phyloP scores from a whole-genome alignment of 2,329 filamentous ascomycete species.

The Uncinocarpus reesii region DNA sequence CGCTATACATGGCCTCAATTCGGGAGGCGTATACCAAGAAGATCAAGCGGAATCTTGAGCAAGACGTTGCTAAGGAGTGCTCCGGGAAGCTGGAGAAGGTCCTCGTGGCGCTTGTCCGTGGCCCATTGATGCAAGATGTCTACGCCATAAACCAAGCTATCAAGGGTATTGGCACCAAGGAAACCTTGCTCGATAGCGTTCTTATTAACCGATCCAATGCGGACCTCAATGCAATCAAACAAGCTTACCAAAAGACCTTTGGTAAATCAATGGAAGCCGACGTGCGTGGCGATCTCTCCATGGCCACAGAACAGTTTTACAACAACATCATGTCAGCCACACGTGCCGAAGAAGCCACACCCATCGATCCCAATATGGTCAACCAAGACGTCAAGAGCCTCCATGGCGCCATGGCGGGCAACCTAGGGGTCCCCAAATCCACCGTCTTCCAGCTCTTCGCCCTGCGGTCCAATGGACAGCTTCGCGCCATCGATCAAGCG shows the following conservation, averaged over 20 bases:
- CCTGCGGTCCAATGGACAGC: conserved; percentile 66
- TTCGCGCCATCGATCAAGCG: conserved; percentile 66
- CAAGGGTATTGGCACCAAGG: conserved; percentile 74
- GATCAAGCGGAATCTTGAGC: conserved; percentile 56
- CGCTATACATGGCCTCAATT: conserved; percentile 58
- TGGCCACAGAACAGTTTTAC: conserved; percentile 80
- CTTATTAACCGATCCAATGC: conserved; percentile 75
- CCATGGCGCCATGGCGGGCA: conserved; percentile 54
- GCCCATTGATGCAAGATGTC: conserved; percentile 69
- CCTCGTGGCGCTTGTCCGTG: conserved; percentile 59
- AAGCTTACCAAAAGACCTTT: conserved; percentile 60
- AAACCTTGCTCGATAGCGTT: conserved; percentile 74
- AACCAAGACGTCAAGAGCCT: conserved; percentile 67
- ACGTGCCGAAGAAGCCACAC: conserved; percentile 66
- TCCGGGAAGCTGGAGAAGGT: conserved; percentile 59
- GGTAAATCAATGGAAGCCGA: conserved; percentile 57
- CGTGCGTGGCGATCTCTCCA: conserved; percentile 67
- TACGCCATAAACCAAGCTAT: conserved; percentile 61
- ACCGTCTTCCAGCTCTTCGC: conserved; percentile 70
- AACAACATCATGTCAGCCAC: conserved; percentile 65
- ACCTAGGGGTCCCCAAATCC: conserved; percentile 58
- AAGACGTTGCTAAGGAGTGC: conserved; percentile 64
- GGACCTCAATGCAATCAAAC: conserved; percentile 77
- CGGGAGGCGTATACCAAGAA: conserved; percentile 52
- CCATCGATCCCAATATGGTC: conserved; percentile 60